These are phyloP conservation scores for Calonectria ilicicola DNA, from an alignment of 2,329 filamentous ascomycete genomes.

Conservation along the genomic window DNA sequence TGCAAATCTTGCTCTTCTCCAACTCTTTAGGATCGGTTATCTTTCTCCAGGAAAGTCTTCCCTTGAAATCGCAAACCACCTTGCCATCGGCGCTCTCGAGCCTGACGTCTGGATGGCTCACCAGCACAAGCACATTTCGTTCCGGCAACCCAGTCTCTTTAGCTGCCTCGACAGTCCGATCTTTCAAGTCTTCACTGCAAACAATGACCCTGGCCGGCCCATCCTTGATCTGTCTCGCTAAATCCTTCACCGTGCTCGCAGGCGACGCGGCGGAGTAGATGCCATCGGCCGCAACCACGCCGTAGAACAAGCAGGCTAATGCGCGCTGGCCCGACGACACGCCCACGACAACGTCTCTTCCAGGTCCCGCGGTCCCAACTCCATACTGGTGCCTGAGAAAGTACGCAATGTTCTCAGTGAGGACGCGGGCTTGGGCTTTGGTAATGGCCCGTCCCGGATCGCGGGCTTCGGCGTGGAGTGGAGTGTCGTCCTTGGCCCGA, in stretches of 20 bases:
- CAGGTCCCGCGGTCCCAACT: conserved; percentile 61
- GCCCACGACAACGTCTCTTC: conserved; percentile 66
- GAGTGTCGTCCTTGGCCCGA: conserved; percentile 57
- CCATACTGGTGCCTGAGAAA: conserved; percentile 65
- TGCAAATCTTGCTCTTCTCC: conserved; percentile 52
- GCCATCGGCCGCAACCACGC: conserved; percentile 68
- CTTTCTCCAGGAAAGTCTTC: conserved; percentile 62
- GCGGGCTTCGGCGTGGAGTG: conserved; percentile 68
- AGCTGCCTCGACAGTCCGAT: conserved; percentile 62
- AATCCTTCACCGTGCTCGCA: conserved; percentile 61
- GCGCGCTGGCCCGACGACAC: conserved; percentile 69
- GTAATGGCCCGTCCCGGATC: conserved; percentile 66
- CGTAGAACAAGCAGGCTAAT: conserved; percentile 65
- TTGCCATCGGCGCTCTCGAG: conserved; percentile 42
- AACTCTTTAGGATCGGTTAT: conserved; percentile 64
- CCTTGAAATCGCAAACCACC: conserved; percentile 42
- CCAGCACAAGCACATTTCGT: conserved; percentile 63
- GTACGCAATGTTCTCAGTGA: conserved; percentile 65
- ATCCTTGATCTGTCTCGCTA: conserved; percentile 58
- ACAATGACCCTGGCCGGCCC: conserved; percentile 54
- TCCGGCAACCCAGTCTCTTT: conserved; percentile 56
- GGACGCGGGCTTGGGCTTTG: conserved; percentile 59
- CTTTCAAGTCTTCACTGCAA: conserved; percentile 61
- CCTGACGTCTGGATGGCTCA: conserved; percentile 48
- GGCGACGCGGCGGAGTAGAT: conserved; percentile 68